Evolutionary conservation across 352 stramenopile species (phyloP).

Genomic region (Plasmopara halstedii): DNA sequence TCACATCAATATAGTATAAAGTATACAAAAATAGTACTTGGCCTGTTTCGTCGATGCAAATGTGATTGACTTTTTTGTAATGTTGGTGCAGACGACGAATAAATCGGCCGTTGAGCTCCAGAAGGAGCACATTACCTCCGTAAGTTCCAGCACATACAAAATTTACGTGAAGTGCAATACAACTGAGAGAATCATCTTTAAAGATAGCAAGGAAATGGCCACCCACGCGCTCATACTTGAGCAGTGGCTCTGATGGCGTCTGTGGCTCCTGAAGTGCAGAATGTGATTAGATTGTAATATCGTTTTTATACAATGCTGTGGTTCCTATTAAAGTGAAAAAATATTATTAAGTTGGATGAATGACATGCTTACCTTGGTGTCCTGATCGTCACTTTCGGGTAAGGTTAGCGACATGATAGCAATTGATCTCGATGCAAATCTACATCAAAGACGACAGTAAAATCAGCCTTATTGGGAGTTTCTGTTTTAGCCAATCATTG

Average conservation of each 20-base stretch:
- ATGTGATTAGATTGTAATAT: too few relatives aligned
- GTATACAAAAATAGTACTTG: constrained; percentile 35
- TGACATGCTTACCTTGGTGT: too few relatives aligned
- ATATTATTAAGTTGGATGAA: too few relatives aligned
- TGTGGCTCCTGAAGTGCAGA: neutral
- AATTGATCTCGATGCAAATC: too few relatives aligned
- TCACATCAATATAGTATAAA: neutral
- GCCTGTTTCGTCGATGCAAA: constrained; percentile 78
- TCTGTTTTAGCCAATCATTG: too few relatives aligned
- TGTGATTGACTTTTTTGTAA: constrained; percentile 84
- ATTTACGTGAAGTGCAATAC: constrained; percentile 73
- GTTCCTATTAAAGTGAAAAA: too few relatives aligned
- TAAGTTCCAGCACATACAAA: constrained; percentile 74
- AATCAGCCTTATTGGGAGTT: too few relatives aligned
- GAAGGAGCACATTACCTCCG: constrained; percentile 68
- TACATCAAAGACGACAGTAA: too few relatives aligned
- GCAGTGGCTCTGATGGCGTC: constrained; percentile 43
- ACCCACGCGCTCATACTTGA: constrained; percentile 84
- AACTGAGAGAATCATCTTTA: constrained; percentile 80
- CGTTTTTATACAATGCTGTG: too few relatives aligned
- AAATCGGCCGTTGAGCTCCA: constrained; percentile 70
- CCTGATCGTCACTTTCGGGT: too few relatives aligned
- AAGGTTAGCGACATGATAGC: too few relatives aligned
- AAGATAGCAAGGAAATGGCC: constrained; percentile 82
- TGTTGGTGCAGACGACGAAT: constrained; percentile 78